Evolutionary conservation across 176 grass and related monocot species (phyloP).

Genomic region (Oryza nivara): DNA sequence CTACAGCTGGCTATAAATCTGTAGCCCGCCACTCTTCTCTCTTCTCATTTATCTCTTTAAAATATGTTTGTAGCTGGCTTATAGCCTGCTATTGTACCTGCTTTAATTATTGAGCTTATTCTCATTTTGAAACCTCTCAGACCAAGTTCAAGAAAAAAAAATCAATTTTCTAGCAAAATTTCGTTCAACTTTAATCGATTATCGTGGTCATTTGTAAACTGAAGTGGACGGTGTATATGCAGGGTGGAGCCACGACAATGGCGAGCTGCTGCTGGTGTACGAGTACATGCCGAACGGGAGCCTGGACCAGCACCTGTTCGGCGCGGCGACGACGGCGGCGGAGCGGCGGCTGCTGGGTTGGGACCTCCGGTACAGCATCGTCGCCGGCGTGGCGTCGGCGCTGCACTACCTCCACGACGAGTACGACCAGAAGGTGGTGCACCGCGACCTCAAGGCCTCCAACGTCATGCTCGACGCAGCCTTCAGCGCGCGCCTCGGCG

Average conservation of each 20-base stretch:
- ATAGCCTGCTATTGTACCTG: too few species aligned
- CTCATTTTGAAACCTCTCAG: too few species aligned
- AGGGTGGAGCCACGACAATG: constrained; percentile 92
- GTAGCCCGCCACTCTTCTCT: too few species aligned
- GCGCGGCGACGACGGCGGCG: neutral
- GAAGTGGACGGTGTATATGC: neutral
- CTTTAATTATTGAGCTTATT: too few species aligned
- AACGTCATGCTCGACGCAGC: constrained; percentile 85
- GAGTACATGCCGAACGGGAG: constrained; percentile 85
- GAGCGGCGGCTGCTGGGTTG: constrained; percentile 51
- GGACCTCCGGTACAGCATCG: constrained; percentile 76
- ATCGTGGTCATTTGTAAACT: too few species aligned
- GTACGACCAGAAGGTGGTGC: constrained; percentile 92
- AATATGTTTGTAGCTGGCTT: too few species aligned
- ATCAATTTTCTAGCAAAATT: neutral
- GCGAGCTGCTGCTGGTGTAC: constrained; percentile 79
- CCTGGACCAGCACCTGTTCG: constrained; percentile 67
- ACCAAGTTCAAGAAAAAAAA: neutral
- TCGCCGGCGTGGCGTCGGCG: constrained; percentile 76
- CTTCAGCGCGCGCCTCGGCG: constrained; percentile 91
- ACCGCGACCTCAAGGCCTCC: constrained; percentile 96
- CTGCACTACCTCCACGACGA: constrained; percentile 94
- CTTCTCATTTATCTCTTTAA: too few species aligned
- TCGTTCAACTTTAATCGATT: neutral
- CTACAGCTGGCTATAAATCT: too few species aligned